Conservation (phyloP, 2,329 filamentous ascomycete species). For the Ramularia collo-cygni region DNA sequence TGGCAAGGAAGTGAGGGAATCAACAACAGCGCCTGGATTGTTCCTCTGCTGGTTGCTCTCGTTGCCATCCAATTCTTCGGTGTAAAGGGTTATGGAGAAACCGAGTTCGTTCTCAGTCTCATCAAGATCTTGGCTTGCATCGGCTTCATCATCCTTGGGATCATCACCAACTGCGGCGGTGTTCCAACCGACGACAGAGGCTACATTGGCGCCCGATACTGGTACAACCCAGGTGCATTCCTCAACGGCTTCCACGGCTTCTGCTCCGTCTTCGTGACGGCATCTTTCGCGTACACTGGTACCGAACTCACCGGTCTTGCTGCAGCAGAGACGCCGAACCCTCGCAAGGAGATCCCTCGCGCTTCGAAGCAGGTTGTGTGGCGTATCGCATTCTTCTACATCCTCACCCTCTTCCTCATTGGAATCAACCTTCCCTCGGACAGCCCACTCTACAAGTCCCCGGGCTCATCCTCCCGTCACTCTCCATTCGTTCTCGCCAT, state of each 20-base stretch:
- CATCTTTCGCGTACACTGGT: constrained; percentile 46
- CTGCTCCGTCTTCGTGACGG: constrained; percentile 28
- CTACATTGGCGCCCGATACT: constrained; percentile 25
- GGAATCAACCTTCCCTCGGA: constrained; percentile 27
- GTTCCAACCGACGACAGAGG: constrained; percentile 30
- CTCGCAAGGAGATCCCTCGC: constrained; percentile 35
- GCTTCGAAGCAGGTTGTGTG: constrained; percentile 28
- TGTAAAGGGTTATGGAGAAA: constrained; percentile 30
- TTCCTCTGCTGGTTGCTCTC: constrained; percentile 26
- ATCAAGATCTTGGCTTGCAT: constrained; percentile 40
- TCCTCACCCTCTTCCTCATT: constrained; percentile 25
- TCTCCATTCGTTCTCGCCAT: constrained; percentile 67
- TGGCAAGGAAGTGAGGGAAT: constrained; percentile 24
- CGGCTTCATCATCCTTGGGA: constrained; percentile 59
- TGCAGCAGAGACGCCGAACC: constrained; percentile 46
- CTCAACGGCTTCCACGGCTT: constrained; percentile 26
- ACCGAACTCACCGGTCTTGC: constrained; percentile 48
- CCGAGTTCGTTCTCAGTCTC: constrained; percentile 24
- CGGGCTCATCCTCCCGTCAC: constrained; percentile 31
- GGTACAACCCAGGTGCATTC: constrained; percentile 12
- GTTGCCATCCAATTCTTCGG: constrained; percentile 29
- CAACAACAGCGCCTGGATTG: constrained; percentile 28
- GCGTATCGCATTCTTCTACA: constrained; percentile 28
- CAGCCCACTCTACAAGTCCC: constrained; percentile 42
- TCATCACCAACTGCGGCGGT: constrained; percentile 39